These are phyloP conservation scores for Mycena belliarum DNA, from an alignment of 768 basidiomycete genomes.

Conservation along the genomic window DNA sequence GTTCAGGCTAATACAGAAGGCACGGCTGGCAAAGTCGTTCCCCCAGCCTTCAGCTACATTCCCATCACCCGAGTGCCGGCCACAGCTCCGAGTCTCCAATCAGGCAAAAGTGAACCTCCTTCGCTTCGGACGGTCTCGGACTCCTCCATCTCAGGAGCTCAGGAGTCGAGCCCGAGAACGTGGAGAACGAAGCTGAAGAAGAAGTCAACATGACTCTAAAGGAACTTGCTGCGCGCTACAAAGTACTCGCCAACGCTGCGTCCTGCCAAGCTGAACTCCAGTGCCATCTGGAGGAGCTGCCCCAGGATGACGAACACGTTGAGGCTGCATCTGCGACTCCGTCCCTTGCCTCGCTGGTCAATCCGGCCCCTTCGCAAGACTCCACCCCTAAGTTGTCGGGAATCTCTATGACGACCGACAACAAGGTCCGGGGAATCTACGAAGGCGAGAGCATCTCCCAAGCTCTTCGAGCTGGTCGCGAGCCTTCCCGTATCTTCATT, in stretches of 20 bases:
- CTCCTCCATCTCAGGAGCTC: no score
- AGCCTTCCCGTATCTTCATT: background rate
- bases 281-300: background rate
- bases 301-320: background rate
- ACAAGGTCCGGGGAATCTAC: background rate
- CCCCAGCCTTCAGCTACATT: no score
- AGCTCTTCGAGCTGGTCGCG: background rate
- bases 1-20: no score
- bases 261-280: background rate
- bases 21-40: no score
- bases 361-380: background rate
- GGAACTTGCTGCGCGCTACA: background rate
- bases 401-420: background rate
- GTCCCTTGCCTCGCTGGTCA: background rate
- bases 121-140: no score
- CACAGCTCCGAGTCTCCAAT: no score
- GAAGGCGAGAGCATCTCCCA: background rate
- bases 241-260: background rate
- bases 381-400: background rate
- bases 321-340: background rate
- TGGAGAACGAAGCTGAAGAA: no score
- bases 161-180: no score
- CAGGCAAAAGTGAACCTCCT: no score
- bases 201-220: background rate
- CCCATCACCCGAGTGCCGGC: no score